These are phyloP conservation scores for Sclerotinia nivalis DNA, from an alignment of 2,329 filamentous ascomycete species.

Conservation along the genomic window DNA sequence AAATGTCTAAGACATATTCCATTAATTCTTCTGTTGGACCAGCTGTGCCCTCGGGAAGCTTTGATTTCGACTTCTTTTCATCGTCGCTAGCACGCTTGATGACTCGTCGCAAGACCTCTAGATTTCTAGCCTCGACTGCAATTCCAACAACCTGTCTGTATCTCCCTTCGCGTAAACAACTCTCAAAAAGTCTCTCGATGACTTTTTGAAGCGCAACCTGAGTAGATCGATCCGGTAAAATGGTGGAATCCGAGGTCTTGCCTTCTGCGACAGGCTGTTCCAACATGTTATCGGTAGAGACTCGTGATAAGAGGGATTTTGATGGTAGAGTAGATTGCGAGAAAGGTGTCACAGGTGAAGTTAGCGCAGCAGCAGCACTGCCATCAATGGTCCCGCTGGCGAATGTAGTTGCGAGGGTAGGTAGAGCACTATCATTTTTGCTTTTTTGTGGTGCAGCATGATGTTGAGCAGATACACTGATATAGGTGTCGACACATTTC, in stretches of 20 bases:
- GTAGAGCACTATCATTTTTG: constrained; percentile 52
- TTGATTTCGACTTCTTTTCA: constrained; percentile 67
- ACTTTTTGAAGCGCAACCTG: constrained; percentile 79
- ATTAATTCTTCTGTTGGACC: constrained; percentile 85
- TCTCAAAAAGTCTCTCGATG: constrained; percentile 88
- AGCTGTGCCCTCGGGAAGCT: constrained; percentile 53
- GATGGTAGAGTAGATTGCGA: constrained; percentile 90
- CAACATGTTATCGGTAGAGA: constrained; percentile 64
- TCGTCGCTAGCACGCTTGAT: constrained; percentile 89
- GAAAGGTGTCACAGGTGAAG: constrained; percentile 91
- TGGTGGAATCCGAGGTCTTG: constrained; percentile 37
- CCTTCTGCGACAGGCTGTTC: constrained; percentile 48
- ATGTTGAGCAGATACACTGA: constrained; percentile 68
- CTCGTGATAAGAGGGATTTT: constrained; percentile 90
- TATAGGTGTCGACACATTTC: constrained; percentile 97
- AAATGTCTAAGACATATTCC: constrained; percentile 94
- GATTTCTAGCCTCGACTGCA: constrained; percentile 88
- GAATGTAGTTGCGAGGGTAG: constrained; percentile 73
- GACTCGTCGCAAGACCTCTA: constrained; percentile 81
- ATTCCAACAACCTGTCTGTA: constrained; percentile 97
- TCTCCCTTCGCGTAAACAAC: constrained; percentile 79
- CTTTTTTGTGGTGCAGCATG: constrained; percentile 53
- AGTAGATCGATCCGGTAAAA: constrained; percentile 64
- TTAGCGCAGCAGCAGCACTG: constrained; percentile 59
- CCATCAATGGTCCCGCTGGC: constrained; percentile 65